Evolutionary conservation across 2,329 filamentous ascomycete genomes (phyloP), one percentile per base, ranked within the genome.

Genomic region (Pestalotiopsis sp.): DNA sequence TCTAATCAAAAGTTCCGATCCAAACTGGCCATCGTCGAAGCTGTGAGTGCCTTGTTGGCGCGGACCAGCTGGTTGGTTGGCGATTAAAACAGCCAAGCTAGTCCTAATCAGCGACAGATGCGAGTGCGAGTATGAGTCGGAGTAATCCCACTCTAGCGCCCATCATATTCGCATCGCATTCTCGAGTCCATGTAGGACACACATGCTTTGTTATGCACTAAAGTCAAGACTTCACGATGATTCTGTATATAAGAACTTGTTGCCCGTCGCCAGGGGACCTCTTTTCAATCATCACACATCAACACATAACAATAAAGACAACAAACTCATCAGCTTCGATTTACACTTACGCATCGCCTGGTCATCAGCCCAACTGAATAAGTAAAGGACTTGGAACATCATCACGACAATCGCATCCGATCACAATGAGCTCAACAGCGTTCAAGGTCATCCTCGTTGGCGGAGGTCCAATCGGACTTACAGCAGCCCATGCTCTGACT

Each of bases 401-500:
- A 4, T 23, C 3, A 17, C 14, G 5, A 25, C 20, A n/a, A 4
- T 20, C 11, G 23, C 12, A 12, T 38, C 60, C 2, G 9, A 52
- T 23, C n/a, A 59, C 31, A 17, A 67, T 67, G 65, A 31, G 31
- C 41, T 61, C 57, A 17, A 27, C 27, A 57, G 25, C 17, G 17
- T 67, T 67, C 65, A 60, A 62, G n/a, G 73, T 75, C 41, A 69
- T 77, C 20, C 69, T 77, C 49, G 71, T 71, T 14, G 76, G 76
- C 12, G 75, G 70, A 40, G 76, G 76, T 4, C 73, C 76, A 4
- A 72, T 73, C 12, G 75, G 75, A 7, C 70, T 77, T 12, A 70
- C 70, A 11, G 71, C 76, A 12, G 75, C 75, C 49, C 75, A 76
- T 66, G 70, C 74, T 4, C 71, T 77, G 9, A 72, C 73, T 49